Evolutionary conservation across 1,284 basidiomycete species (phyloP).

Genomic region (Peniophora sp.): DNA sequence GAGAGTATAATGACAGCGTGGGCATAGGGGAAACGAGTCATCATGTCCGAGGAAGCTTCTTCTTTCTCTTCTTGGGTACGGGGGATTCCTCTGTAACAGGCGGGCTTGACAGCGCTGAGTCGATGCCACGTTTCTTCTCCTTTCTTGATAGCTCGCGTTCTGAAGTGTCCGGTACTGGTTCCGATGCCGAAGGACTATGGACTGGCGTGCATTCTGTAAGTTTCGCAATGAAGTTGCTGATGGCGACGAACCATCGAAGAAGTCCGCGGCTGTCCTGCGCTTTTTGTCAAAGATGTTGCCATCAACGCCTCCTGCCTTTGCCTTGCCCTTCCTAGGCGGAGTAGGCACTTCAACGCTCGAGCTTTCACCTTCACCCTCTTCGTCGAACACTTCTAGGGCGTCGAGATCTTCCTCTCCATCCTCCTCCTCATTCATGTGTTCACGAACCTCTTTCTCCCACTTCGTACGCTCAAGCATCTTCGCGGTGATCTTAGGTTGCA

Average conservation of each 20-base stretch:
- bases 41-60: constrained; percentile 3
- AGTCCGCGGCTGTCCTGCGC: constrained; percentile 47
- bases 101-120: constrained; percentile 16
- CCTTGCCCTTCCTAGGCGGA: constrained; percentile 26
- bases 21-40: too few relatives aligned
- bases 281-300: constrained; percentile 28
- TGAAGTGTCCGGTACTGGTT: neutral
- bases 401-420: constrained; percentile 36
- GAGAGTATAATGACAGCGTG: too few relatives aligned
- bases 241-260: constrained; percentile 48
- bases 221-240: too few relatives aligned
- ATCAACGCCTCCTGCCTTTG: constrained; percentile 25
- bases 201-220: too few relatives aligned
- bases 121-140: constrained; percentile 8
- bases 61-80: constrained; percentile 7
- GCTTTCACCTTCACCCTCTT: constrained; percentile 19
- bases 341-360: constrained; percentile 2
- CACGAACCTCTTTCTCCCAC: constrained; percentile 49
- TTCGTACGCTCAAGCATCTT: constrained; percentile 63
- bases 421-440: constrained; percentile 34
- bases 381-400: constrained; percentile 31
- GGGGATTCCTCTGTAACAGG: neutral
- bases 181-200: neutral
- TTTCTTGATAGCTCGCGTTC: neutral
- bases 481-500: constrained; percentile 40